Evolutionary conservation across 140 eudicot species (phyloP).

Genomic region (Anethum foeniculum): DNA sequence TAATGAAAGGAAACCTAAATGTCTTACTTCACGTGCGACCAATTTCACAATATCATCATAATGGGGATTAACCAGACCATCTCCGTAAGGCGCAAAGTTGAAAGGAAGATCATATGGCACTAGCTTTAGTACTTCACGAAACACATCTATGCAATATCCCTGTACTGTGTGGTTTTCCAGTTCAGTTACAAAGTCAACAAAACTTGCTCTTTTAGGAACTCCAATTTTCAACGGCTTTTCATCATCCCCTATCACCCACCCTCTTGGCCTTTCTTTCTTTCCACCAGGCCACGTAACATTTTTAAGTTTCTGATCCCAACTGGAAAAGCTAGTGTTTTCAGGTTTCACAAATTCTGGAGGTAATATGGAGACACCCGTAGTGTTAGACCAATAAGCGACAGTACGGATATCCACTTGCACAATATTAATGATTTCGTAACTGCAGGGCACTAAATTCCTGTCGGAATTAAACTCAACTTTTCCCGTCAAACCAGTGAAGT

Average conservation of each 20-base stretch:
- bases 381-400: conserved; percentile 66
- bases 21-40: conserved; percentile 36
- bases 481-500: conserved; percentile 53
- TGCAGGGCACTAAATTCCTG: conserved; percentile 30
- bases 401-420: conserved; percentile 17
- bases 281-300: conserved; percentile 69
- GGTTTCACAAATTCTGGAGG: conserved; percentile 30
- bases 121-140: conserved; percentile 38
- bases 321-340: conserved; percentile 11
- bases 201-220: conserved; percentile 49
- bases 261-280: conserved; percentile 44
- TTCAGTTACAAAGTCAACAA: conserved; percentile 49
- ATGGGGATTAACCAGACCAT: conserved; percentile 47
- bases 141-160: conserved; percentile 71
- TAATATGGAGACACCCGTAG: conserved; percentile 42
- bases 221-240: conserved; percentile 61
- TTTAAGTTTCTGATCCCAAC: conserved; percentile 32
- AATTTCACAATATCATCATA: conserved; percentile 39
- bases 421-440: conserved; percentile 39
- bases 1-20: background rate
- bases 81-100: conserved; percentile 39
- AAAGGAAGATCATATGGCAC: conserved; percentile 54
- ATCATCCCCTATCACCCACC: conserved; percentile 55
- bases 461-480: conserved; percentile 32
- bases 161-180: conserved; percentile 32